phyloP scores from a whole-genome alignment of 768 basidiomycete genomes.

The Tricholomella constricta region DNA sequence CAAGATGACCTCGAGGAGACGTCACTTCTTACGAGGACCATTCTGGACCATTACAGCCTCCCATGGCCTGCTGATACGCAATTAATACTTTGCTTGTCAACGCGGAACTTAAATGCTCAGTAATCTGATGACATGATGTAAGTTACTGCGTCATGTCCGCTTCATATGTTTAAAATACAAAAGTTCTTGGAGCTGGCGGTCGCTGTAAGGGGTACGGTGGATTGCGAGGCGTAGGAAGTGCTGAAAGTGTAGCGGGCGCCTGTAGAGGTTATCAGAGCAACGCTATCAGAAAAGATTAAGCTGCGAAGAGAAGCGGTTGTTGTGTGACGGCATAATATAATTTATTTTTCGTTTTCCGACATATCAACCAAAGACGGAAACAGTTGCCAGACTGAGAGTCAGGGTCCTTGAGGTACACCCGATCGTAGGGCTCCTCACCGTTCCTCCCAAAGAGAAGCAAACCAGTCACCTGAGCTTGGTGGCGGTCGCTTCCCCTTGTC shows the following conservation, averaged over 20 bases:
- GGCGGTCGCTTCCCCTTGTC: constrained; percentile 11
- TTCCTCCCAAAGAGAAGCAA: constrained; percentile 4
- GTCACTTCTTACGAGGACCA: constrained; percentile 13
- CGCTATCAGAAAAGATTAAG: constrained; percentile 5
- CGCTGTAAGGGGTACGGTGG: too few species aligned
- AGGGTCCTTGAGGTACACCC: constrained; percentile 7
- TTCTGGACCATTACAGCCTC: background rate
- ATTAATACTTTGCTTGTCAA: constrained; percentile 9
- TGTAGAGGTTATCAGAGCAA: background rate
- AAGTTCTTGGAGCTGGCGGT: background rate
- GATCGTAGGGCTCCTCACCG: constrained; percentile 11
- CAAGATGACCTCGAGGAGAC: constrained; percentile 6
- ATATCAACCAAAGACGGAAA: constrained; percentile 17
- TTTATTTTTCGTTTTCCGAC: constrained; percentile 14
- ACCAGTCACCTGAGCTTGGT: constrained; percentile 14
- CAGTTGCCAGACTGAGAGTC: constrained; percentile 11
- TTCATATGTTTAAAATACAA: constrained; percentile 4
- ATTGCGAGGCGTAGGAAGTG: too few species aligned
- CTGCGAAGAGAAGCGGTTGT: background rate
- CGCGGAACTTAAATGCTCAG: constrained; percentile 8
- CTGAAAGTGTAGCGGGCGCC: background rate
- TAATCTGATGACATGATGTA: constrained; percentile 3
- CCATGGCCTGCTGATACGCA: constrained; percentile 4
- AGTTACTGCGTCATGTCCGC: constrained; percentile 6
- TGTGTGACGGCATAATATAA: background rate